Conservation (phyloP, 2,329 filamentous ascomycete genomes). For the Cladophialophora psammophila region DNA sequence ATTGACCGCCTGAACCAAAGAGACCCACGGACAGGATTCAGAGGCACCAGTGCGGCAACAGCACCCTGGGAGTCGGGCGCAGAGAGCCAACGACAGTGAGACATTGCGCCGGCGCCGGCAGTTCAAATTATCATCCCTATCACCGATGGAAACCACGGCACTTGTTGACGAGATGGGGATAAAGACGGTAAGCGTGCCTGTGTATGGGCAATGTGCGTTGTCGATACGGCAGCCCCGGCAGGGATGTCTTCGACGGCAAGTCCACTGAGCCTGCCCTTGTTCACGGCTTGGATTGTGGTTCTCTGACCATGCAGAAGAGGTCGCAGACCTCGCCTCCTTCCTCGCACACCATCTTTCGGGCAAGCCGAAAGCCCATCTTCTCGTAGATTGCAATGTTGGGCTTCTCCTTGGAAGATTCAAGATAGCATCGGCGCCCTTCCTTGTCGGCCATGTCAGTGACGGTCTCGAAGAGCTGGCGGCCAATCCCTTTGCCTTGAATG, state of each 20-base stretch:
- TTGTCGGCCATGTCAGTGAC: conserved; percentile 70
- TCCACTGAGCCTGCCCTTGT: not conserved
- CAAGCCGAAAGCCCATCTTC: conserved; percentile 71
- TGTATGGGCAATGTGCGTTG: not conserved
- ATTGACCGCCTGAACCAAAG: not conserved
- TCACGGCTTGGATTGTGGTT: conserved; percentile 32
- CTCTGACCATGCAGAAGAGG: conserved; percentile 46
- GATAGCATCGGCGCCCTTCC: conserved; percentile 70
- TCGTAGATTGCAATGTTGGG: conserved; percentile 77
- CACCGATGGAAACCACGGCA: not conserved
- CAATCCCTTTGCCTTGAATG: conserved; percentile 71
- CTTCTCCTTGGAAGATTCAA: conserved; percentile 72
- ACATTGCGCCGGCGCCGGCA: not conserved
- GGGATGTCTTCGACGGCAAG: not conserved
- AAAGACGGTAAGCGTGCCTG: not conserved
- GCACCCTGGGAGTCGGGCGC: not conserved
- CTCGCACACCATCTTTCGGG: conserved; percentile 69
- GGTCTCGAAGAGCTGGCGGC: conserved; percentile 67
- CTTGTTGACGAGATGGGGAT: not conserved
- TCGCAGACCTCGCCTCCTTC: conserved; percentile 68
- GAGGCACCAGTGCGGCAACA: not conserved
- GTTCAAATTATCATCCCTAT: not conserved
- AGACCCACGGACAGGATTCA: not conserved
- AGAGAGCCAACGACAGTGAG: not conserved
- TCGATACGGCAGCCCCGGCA: not conserved